Conservation (phyloP, 2,329 filamentous ascomycete species). For the Shiraia sp. region DNA sequence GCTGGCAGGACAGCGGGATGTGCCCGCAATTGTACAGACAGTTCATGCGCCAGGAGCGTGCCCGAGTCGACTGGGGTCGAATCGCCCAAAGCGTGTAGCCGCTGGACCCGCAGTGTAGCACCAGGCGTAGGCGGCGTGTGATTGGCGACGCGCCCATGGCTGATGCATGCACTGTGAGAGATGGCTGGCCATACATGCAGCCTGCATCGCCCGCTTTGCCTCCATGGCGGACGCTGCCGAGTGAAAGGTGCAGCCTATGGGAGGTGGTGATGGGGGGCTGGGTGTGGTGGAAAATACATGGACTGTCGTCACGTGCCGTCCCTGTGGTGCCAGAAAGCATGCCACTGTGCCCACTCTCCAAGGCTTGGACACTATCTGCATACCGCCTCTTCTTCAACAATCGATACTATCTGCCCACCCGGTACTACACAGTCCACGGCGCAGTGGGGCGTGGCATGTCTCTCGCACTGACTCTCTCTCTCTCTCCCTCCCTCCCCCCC, state of each 20-base stretch:
- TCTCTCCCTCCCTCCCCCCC: no score
- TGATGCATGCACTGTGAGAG: constrained; percentile 26
- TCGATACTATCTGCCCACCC: neutral
- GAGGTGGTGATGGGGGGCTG: constrained; percentile 12
- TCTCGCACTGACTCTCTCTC: no score
- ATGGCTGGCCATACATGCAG: constrained; percentile 20
- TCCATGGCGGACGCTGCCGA: constrained; percentile 20
- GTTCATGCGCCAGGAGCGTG: constrained; percentile 37
- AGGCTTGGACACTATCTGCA: constrained; percentile 8
- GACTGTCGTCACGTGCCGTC: constrained; percentile 24
- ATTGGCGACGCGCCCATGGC: constrained; percentile 22
- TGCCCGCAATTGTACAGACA: constrained; percentile 37
- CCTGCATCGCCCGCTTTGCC: constrained; percentile 12
- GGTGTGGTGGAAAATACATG: constrained; percentile 12
- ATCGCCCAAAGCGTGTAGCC: constrained; percentile 25
- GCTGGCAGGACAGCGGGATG: constrained; percentile 28
- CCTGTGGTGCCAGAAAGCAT: no score
- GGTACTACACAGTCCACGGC: no score
- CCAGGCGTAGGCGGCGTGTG: constrained; percentile 3
- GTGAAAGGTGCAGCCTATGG: constrained; percentile 23
- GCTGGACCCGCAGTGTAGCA: constrained; percentile 22
- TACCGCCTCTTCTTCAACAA: constrained; percentile 10
- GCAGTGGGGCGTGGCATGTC: no score
- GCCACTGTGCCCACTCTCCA: constrained; percentile 10
- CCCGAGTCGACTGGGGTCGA: constrained; percentile 11